phyloP scores from a whole-genome alignment of 768 basidiomycete species.

The Tylopilus cervinicoccineus region DNA sequence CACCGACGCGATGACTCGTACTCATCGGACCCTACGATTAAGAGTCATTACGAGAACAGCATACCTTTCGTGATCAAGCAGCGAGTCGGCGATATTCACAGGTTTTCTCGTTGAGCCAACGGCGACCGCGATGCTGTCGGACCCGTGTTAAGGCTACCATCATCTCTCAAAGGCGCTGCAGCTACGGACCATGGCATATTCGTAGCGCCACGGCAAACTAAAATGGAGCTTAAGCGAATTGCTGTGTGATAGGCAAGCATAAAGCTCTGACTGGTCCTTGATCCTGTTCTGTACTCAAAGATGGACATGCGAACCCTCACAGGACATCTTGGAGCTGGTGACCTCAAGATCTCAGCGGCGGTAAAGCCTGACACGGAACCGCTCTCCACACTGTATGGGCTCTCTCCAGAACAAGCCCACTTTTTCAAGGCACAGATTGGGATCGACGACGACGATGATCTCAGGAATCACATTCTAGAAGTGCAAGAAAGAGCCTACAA shows the following conservation, averaged over 20 bases:
- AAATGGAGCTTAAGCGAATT: neutral
- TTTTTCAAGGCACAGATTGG: conserved; percentile 30
- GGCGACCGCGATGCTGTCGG: neutral
- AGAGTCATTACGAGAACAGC: too few relatives aligned
- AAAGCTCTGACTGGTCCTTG: neutral
- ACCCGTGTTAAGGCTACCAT: neutral
- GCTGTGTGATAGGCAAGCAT: neutral
- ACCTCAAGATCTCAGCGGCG: neutral
- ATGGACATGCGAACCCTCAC: conserved; percentile 3
- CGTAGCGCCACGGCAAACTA: too few relatives aligned
- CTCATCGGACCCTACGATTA: too few relatives aligned
- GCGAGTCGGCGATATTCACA: too few relatives aligned
- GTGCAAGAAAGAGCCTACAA: conserved; percentile 30
- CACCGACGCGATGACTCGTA: too few relatives aligned
- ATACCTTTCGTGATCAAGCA: too few relatives aligned
- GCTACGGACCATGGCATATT: too few relatives aligned
- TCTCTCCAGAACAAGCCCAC: conserved; percentile 15
- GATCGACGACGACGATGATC: conserved; percentile 24
- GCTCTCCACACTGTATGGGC: neutral
- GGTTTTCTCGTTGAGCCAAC: too few relatives aligned
- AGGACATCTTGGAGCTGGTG: conserved; percentile 5
- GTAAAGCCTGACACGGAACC: neutral
- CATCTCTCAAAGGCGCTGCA: neutral
- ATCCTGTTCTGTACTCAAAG: too few relatives aligned
- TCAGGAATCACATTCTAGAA: conserved; percentile 29